phyloP scores from a whole-genome alignment of 108 stramenopile genomes.

The Cyclostephanos tholiformis region DNA sequence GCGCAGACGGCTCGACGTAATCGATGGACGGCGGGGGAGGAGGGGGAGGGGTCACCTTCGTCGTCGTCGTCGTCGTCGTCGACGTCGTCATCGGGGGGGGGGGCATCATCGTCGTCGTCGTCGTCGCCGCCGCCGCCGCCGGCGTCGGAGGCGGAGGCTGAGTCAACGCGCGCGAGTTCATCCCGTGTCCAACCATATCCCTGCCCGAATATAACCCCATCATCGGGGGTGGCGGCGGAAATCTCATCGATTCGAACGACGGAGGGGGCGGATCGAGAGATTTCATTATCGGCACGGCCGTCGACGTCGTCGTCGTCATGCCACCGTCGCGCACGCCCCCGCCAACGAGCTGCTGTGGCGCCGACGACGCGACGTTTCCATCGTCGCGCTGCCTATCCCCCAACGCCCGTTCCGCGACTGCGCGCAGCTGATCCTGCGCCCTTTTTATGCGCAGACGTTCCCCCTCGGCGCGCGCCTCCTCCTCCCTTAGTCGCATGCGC shows the following conservation, averaged over 20 bases:
- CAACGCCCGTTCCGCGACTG: constrained; percentile 19
- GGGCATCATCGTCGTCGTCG: not conserved
- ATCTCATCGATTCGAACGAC: constrained; percentile 36
- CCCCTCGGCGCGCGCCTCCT: constrained; percentile 7
- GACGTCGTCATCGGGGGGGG: not conserved
- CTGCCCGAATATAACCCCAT: not conserved
- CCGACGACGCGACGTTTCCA: too few relatives aligned
- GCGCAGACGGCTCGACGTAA: constrained; percentile 25
- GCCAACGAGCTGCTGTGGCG: too few relatives aligned
- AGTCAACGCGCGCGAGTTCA: constrained; percentile 19
- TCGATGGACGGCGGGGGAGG: constrained; percentile 64
- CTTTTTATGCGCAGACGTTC: constrained; percentile 15
- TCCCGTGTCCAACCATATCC: constrained; percentile 26
- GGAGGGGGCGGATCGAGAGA: constrained; percentile 49
- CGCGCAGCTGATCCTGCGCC: constrained; percentile 17
- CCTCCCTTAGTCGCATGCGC: constrained; percentile 14
- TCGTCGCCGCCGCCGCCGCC: too few relatives aligned
- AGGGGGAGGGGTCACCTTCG: not conserved
- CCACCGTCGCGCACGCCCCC: not conserved
- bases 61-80: not conserved
- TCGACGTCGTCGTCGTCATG: not conserved
- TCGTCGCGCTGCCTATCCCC: constrained; percentile 28
- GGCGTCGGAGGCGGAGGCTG: constrained; percentile 20
- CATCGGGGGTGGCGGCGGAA: constrained; percentile 5
- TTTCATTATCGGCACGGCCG: constrained; percentile 37